phyloP scores from a whole-genome alignment of 257 asterid genomes.

The Capsicum rhomboideum region DNA sequence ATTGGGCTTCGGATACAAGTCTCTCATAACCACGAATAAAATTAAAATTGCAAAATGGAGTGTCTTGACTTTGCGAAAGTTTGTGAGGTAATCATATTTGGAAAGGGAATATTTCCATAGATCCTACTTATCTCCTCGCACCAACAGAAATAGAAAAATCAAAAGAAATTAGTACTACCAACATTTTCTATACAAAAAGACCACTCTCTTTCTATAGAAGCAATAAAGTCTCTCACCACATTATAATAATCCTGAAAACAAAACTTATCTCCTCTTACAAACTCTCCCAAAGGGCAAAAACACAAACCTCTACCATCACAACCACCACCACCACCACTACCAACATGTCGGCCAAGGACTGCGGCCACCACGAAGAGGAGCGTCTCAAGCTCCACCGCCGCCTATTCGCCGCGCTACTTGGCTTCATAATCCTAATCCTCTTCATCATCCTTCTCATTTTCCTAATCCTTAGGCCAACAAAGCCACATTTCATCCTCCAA shows the following conservation, averaged over 20 bases:
- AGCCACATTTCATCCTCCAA: slow-evolving; percentile 52
- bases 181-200: not conserved
- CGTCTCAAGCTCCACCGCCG: slow-evolving; percentile 26
- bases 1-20: not conserved
- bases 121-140: not conserved
- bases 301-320: not conserved
- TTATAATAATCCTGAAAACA: not conserved
- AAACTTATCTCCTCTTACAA: not conserved
- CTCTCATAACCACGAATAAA: too few species aligned
- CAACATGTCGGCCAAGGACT: slow-evolving; percentile 38
- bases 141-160: not conserved
- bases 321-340: not conserved
- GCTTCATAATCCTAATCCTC: slow-evolving; percentile 24
- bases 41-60: not conserved
- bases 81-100: not conserved
- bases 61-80: not conserved
- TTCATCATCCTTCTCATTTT: slow-evolving; percentile 35
- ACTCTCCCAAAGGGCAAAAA: not conserved
- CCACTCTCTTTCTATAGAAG: not conserved
- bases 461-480: slow-evolving; percentile 48
- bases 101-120: not conserved
- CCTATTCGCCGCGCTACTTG: slow-evolving; percentile 12
- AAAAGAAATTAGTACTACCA: not conserved
- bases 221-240: not conserved
- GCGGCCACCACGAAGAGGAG: slow-evolving; percentile 32